Percentiles rank a stretch among this genome's conserved stretches.
These are phyloP conservation scores for Gautieria morchelliformis DNA, from an alignment of 768 basidiomycete genomes.

Conservation along the genomic window DNA sequence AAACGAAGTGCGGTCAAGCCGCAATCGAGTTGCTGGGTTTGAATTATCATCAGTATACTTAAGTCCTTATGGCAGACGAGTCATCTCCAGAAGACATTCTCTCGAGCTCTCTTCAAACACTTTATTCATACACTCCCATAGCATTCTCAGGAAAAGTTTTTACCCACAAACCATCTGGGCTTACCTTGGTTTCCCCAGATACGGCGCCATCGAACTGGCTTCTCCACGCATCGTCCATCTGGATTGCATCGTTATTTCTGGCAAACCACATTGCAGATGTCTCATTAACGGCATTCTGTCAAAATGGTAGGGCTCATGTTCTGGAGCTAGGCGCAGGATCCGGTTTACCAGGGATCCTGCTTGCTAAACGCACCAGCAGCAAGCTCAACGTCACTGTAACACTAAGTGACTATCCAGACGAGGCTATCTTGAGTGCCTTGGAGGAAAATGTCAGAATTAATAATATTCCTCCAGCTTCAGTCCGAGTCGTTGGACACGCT, in stretches of 20 bases:
- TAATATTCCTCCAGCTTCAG: conserved; percentile 31
- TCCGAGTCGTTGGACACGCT: conserved; percentile 45
- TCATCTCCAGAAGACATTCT: conserved; percentile 43
- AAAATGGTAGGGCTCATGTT: conserved; percentile 19
- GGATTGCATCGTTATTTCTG: conserved; percentile 58
- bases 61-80: background rate
- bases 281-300: background rate
- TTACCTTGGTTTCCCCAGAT: conserved; percentile 52
- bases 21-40: background rate
- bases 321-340: conserved; percentile 70
- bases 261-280: conserved; percentile 53
- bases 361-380: conserved; percentile 32
- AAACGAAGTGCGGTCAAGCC: background rate
- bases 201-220: conserved; percentile 62
- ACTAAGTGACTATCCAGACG: conserved; percentile 67
- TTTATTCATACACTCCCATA: conserved; percentile 57
- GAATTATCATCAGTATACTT: background rate
- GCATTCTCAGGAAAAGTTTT: conserved; percentile 19
- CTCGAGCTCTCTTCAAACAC: conserved; percentile 47
- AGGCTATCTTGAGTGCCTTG: conserved; percentile 46
- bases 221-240: conserved; percentile 69
- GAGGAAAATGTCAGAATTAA: conserved; percentile 49
- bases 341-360: conserved; percentile 61
- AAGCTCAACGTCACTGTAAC: conserved; percentile 35
- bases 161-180: conserved; percentile 4